Evolutionary conservation across 148 eudicot species (phyloP).

Genomic region (Amaranthus hypochondriacus): DNA sequence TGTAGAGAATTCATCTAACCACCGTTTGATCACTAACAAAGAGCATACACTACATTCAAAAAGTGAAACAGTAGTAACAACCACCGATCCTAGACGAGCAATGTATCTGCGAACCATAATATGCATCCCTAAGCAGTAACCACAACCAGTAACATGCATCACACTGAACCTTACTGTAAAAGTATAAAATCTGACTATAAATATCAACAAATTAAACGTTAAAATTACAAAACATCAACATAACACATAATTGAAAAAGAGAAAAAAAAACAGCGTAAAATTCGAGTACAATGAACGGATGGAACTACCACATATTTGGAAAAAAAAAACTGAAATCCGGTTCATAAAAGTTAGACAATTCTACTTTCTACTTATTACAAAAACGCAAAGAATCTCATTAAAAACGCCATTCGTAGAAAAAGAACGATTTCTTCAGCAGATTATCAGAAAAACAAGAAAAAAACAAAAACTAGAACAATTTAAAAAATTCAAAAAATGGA

Average conservation of each 20-base stretch:
- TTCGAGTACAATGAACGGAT: not conserved
- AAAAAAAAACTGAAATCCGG: not conserved
- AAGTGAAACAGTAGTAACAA: not conserved
- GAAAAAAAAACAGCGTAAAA: not conserved
- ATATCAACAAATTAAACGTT: not conserved
- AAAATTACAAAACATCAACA: not conserved
- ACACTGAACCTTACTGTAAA: not conserved
- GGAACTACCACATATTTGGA: not conserved
- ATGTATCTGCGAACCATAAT: too few relatives aligned
- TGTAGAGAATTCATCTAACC: too few relatives aligned
- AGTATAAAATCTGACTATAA: not conserved
- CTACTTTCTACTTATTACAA: not conserved
- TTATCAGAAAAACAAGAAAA: not conserved
- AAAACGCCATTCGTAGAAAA: not conserved
- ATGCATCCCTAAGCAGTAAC: too few relatives aligned
- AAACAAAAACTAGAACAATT: not conserved
- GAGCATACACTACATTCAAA: not conserved
- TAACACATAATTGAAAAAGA: not conserved
- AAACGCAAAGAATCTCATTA: not conserved
- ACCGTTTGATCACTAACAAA: not conserved
- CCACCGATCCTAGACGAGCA: too few relatives aligned
- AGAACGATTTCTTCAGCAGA: not conserved
- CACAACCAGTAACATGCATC: not conserved
- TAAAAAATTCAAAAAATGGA: not conserved
- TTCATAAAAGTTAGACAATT: not conserved